Percentiles rank a stretch among this genome's conserved stretches.
These are phyloP conservation scores for Tuber calosporum DNA, from an alignment of 495 filamentous ascomycete genomes.

Conservation along the genomic window DNA sequence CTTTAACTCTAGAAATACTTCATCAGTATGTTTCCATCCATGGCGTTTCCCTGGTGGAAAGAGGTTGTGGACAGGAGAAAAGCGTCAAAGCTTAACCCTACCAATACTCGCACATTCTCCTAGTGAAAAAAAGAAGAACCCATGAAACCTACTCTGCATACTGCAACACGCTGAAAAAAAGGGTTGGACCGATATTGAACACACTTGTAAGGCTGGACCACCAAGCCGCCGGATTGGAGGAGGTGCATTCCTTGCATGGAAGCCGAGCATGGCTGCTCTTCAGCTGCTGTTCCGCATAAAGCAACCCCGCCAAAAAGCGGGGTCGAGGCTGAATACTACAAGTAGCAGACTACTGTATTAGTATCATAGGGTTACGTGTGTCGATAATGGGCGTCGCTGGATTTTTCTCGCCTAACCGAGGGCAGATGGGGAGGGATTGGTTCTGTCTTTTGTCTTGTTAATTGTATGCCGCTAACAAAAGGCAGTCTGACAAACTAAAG, in stretches of 20 bases:
- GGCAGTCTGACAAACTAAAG: too few relatives aligned
- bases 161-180: background rate
- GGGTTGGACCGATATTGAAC: background rate
- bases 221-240: background rate
- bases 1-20: background rate
- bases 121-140: background rate
- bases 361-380: background rate
- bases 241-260: background rate
- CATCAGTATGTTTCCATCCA: background rate
- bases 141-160: background rate
- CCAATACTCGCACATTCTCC: background rate
- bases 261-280: background rate
- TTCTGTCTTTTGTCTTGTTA: background rate
- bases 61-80: background rate
- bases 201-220: background rate
- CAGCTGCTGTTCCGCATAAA: background rate
- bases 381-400: background rate
- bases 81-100: background rate
- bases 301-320: constrained; percentile 1
- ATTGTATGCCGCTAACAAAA: too few relatives aligned
- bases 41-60: background rate
- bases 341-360: too few relatives aligned
- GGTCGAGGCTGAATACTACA: background rate
- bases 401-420: background rate
- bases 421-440: background rate